Base-by-base conservation (phyloP, 768 basidiomycete genomes). In the Hericium coralloides region DNA sequence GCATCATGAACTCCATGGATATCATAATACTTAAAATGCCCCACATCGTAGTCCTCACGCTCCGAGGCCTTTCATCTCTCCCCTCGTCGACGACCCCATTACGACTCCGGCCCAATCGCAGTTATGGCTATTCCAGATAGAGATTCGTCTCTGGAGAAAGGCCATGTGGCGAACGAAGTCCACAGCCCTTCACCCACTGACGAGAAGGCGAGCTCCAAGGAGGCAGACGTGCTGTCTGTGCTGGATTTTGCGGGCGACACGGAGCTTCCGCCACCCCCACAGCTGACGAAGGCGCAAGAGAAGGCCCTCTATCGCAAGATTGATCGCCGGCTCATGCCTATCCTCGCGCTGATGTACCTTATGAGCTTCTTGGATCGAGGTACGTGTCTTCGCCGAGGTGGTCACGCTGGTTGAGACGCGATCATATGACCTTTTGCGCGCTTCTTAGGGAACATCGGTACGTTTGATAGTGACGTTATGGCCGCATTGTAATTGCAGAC, bases 361-460 rank as follows among this genome's bases (percentile, higher is more conserved):
- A 59, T 61, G 39, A 67, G 65, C 4, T 70, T 67, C 50, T 45
- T 70, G 50, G 69, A 69, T 43, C 23, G 68, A 61, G 66, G 68
- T 61, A 58, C 54, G 65, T 38, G 65, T 38, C 38, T 47, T 38
- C 22, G 22, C 39, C 15, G 15, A 14, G 9, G 14, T 48, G n/a
- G 73, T 64, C 3, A 39, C 22, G n/a, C 23, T 14, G 38, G 26
- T 22, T 31, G 8, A 31, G 7, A 31, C 31, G 31, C 31, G 31
- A 31, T 31, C 31, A 31, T 31, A 31, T 31, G 31, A 31, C 31
- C 31, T 31, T 31, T 43, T 41, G n/a, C 39, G 17, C n/a, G 9
- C 8, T 48, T 59, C 4, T 17, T 58, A 84, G 82, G 78, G 45
- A 84, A 84, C 57, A 82, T 84, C 38, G 82, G 83, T 79, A 58